Base-by-base conservation (phyloP, 371 early-diverging fungal species). In the Chytridium lagenaria region DNA sequence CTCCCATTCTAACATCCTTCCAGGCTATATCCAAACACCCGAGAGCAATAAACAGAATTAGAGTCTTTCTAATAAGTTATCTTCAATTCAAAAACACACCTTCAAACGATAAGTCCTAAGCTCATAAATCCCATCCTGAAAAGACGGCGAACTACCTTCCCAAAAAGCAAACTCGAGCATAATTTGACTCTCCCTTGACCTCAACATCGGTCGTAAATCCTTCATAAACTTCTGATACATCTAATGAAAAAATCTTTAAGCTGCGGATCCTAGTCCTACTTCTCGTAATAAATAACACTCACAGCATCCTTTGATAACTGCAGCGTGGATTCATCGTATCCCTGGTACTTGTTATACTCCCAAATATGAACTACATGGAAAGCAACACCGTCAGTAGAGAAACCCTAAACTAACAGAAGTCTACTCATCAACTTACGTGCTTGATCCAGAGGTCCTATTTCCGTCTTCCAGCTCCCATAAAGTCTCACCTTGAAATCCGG, bases 101-200 rank as follows among this genome's bases (percentile, higher is more conserved):
- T 79, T 92, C 57, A 97, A 82, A 30, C 83, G 85, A 82, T 97
- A 97, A 68, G 93, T 89, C 70, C 97, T 86, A 74, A 97, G 83
- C 80, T 97, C 97, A 76, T 95, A 97, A 61, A 97, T 91, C 39
- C 94, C 94, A 39, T 87, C 84, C 26, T 40, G 22, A 12, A 68
- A 65, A 23, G 67, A 38, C 0, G 79, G 75, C 23, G 93, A 90
- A 33, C 90, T 84, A 1, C 92, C 93, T 55, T 90, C 83, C 95
- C 96, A 97, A 76, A 96, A 96, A 38, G 92, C 91, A 83, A 97
- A 97, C 79, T 95, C 96, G 12, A 95, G 90, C 85, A 92, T 91
- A 50, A 95, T 89, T 77, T 92, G 94, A 74, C 92, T 94, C 71
- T 89, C 85, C 64, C 97, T 90, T 40, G 88, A 86, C 37, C 82